Evolutionary conservation across 257 asterid genomes (phyloP).

Genomic region (Solanum arcanum): DNA sequence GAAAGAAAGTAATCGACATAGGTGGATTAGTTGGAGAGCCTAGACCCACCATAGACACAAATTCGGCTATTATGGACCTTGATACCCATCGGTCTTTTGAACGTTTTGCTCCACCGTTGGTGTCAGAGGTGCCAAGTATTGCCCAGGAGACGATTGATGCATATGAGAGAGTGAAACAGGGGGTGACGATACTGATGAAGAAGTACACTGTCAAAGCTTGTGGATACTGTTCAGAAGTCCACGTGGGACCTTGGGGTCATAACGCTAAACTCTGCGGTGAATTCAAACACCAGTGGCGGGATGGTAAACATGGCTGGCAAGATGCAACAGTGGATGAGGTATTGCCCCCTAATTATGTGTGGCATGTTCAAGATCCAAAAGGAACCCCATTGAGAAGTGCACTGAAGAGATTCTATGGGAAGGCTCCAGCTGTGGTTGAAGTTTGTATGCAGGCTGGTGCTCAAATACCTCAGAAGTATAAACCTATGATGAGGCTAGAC

Average conservation of each 20-base stretch:
- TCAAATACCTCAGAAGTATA: constrained; percentile 47
- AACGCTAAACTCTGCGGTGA: constrained; percentile 87
- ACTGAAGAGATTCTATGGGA: constrained; percentile 70
- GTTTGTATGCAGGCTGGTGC: constrained; percentile 93
- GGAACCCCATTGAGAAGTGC: constrained; percentile 51
- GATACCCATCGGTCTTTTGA: constrained; percentile 63
- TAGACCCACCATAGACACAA: constrained; percentile 7
- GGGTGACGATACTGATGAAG: constrained; percentile 61
- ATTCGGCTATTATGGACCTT: constrained; percentile 29
- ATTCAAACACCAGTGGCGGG: constrained; percentile 95
- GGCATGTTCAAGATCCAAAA: constrained; percentile 65
- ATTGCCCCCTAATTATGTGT: constrained; percentile 74
- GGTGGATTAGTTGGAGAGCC: constrained; percentile 74
- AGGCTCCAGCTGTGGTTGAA: constrained; percentile 82
- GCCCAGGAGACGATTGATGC: constrained; percentile 64
- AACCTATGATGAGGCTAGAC: constrained; percentile 85
- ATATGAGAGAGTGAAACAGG: constrained; percentile 63
- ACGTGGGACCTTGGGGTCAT: constrained; percentile 97
- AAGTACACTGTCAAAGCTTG: constrained; percentile 87
- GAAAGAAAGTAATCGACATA: constrained; percentile 56
- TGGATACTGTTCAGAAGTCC: constrained; percentile 93
- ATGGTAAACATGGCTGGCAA: constrained; percentile 98
- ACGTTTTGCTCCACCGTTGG: constrained; percentile 47
- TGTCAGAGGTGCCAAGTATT: constrained; percentile 28
- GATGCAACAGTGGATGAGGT: constrained; percentile 88